Evolutionary conservation across 169 alveolate species (phyloP).

Genomic region (Hepatocystis sp.): DNA sequence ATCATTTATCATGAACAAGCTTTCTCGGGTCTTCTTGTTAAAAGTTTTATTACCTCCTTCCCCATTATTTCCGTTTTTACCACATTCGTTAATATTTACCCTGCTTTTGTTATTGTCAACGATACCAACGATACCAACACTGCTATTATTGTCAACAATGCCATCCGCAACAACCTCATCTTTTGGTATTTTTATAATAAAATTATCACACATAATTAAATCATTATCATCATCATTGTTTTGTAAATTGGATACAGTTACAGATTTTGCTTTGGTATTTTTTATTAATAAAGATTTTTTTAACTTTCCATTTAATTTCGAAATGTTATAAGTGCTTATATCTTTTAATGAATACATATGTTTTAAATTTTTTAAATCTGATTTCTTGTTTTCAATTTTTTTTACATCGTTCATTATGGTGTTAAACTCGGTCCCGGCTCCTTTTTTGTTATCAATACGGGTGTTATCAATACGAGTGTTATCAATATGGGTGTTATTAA

Average conservation of each 20-base stretch:
- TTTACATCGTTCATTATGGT: not conserved
- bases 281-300: slow-evolving; percentile 25
- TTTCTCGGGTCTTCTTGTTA: not conserved
- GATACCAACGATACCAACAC: too few species aligned
- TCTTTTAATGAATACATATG: not conserved
- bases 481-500: too few species aligned
- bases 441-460: not conserved
- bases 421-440: slow-evolving; percentile 1
- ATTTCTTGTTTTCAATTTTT: not conserved
- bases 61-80: not conserved
- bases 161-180: too few species aligned
- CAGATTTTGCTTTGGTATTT: too few species aligned
- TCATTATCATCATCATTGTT: slow-evolving; percentile 25
- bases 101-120: too few species aligned
- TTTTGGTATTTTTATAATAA: slow-evolving; percentile 48
- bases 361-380: not conserved
- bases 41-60: not conserved
- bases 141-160: too few species aligned
- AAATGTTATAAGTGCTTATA: slow-evolving; percentile 19
- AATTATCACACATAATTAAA: slow-evolving; percentile 58
- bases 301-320: slow-evolving; percentile 36
- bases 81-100: too few species aligned
- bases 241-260: slow-evolving; percentile 8
- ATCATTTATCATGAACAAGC: not conserved
- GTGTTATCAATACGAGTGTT: too few species aligned